Evolutionary conservation across 2,329 filamentous ascomycete genomes (phyloP), one percentile per base, ranked within the genome.

Genomic region (Venturiaceae sp.): DNA sequence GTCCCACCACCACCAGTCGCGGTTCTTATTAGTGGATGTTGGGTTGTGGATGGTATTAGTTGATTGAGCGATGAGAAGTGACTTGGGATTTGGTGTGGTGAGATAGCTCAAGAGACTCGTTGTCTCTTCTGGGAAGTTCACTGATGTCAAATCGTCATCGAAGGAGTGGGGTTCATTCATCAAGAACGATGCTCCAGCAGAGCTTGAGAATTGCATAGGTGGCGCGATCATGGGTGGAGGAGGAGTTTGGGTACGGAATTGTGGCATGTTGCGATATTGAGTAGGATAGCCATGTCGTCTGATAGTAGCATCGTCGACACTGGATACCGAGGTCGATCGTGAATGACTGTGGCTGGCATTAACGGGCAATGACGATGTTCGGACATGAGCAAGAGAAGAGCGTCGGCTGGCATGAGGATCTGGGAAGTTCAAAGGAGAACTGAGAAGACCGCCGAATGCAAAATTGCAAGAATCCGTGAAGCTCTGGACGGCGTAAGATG

Each of bases 1-100:
- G 67, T 97, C 92, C 88, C 90, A 96, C 92, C 92, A 97, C 72
- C 92, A 96, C 58, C 55, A 57, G 19, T 60, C 34, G 16, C 37
- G 32, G 75, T 95, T 85, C 71, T 86, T 90, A 66, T 81, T 86
- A 72, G 80, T 82, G 16, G 44, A 50, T 30, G 44, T 50, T n/a
- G 44, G 44, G 67, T 80, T 85, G 70, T 84, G 88, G 63, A 78
- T 83, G 74, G 84, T 69, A 68, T 87, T 85, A 60, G 87, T 88
- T 64, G 92, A 83, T 64, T 86, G 88, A 67, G 87, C 87, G 37
- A 95, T 90, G 34, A 96, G 78, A 41, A 87, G 86, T 19, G 92
- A 87, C 23, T 90, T 86, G 21, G 92, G 91, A 68, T 95, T 96
- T 61, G 88, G 75, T 0, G 81, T 78, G 2, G 87, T 91, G 53